These are phyloP conservation scores for Pyrenopolyporus hunteri DNA, from an alignment of 495 filamentous ascomycete genomes.

Conservation along the genomic window DNA sequence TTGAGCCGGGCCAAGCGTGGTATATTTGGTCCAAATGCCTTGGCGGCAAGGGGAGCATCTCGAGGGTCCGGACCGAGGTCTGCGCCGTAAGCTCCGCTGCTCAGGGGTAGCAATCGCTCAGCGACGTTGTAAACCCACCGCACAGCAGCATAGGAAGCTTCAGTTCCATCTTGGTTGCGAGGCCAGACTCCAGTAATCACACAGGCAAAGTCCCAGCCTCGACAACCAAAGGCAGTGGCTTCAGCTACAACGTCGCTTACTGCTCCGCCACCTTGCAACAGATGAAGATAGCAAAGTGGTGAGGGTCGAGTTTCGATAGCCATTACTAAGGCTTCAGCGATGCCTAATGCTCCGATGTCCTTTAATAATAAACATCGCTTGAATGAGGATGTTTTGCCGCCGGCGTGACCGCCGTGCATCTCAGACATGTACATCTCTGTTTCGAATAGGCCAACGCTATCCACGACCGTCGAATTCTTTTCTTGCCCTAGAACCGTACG, in stretches of 20 bases:
- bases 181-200: slow-evolving; percentile 69
- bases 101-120: slow-evolving; percentile 54
- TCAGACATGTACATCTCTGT: slow-evolving; percentile 66
- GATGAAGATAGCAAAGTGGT: slow-evolving; percentile 66
- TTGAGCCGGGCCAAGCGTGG: slow-evolving; percentile 62
- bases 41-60: slow-evolving; percentile 58
- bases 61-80: slow-evolving; percentile 69
- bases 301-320: slow-evolving; percentile 60
- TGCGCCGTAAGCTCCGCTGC: slow-evolving; percentile 62
- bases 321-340: slow-evolving; percentile 50
- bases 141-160: slow-evolving; percentile 49
- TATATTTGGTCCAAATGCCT: slow-evolving; percentile 63
- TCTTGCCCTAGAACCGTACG: slow-evolving; percentile 47
- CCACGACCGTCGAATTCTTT: slow-evolving; percentile 46
- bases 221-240: slow-evolving; percentile 66
- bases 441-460: slow-evolving; percentile 62
- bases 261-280: slow-evolving; percentile 65
- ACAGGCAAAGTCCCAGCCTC: slow-evolving; percentile 69
- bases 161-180: slow-evolving; percentile 60
- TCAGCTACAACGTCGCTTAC: slow-evolving; percentile 54
- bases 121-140: slow-evolving; percentile 65
- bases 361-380: slow-evolving; percentile 70
- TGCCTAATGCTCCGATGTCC: slow-evolving; percentile 48
- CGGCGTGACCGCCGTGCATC: slow-evolving; percentile 65
- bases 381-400: slow-evolving; percentile 66